These are phyloP conservation scores for Cucurbita maxima DNA, from an alignment of 306 rosid species.

Conservation along the genomic window DNA sequence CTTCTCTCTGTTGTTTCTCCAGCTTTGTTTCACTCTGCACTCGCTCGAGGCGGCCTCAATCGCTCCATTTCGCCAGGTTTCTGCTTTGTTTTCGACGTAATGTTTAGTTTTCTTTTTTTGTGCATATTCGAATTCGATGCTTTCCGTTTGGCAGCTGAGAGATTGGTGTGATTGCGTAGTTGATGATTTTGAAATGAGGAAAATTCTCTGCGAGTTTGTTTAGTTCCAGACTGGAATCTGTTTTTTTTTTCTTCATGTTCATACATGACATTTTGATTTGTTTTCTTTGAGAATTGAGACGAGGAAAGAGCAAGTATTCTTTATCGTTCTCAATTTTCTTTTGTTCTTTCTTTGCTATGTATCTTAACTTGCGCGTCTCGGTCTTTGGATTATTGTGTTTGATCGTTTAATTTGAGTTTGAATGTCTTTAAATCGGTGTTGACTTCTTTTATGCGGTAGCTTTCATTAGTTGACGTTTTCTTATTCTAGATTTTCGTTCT, in stretches of 20 bases:
- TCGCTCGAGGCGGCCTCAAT: constrained; percentile 34
- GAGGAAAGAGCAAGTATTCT: not conserved
- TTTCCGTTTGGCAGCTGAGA: not conserved
- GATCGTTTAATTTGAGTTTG: not conserved
- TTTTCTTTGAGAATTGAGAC: not conserved
- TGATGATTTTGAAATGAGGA: not conserved
- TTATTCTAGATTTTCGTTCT: not conserved
- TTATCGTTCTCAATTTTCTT: not conserved
- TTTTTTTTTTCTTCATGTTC: not conserved
- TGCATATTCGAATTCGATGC: not conserved
- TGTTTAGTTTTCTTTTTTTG: not conserved
- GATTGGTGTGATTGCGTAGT: not conserved
- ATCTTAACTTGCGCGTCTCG: not conserved
- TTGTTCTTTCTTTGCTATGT: too few relatives aligned
- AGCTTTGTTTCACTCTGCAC: constrained; percentile 14
- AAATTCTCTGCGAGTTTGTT: not conserved
- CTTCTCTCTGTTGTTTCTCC: constrained; percentile 20
- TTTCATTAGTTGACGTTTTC: constrained; percentile 4
- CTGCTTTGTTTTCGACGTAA: constrained; percentile 1
- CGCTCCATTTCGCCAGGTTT: constrained; percentile 32
- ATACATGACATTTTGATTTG: not conserved
- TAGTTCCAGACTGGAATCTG: not conserved
- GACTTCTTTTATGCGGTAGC: constrained; percentile 15
- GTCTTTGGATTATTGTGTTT: not conserved
- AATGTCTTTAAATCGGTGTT: not conserved